phyloP scores from a whole-genome alignment of 1,284 basidiomycete genomes.

The Melampsora larici-populina region DNA sequence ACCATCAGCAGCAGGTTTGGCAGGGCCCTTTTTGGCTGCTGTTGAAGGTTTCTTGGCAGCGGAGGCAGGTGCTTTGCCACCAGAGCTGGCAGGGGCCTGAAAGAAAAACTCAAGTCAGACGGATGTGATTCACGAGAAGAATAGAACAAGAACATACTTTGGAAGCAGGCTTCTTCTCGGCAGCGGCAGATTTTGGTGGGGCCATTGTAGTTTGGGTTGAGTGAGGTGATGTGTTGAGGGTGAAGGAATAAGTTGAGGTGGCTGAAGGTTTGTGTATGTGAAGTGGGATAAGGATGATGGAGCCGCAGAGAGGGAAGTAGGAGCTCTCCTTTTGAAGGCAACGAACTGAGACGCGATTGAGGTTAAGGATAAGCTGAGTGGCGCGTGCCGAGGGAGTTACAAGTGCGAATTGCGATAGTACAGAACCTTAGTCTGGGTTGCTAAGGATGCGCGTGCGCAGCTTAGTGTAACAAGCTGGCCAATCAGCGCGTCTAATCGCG shows the following conservation, averaged over 20 bases:
- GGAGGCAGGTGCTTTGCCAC: slow-evolving; percentile 61
- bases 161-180: slow-evolving; percentile 43
- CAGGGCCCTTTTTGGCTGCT: slow-evolving; percentile 48
- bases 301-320: not conserved
- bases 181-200: slow-evolving; percentile 42
- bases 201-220: not conserved
- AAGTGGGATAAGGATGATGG: not conserved
- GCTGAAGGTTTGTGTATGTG: not conserved
- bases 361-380: too few relatives aligned
- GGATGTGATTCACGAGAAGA: not conserved
- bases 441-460: not conserved
- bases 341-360: not conserved
- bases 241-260: not conserved
- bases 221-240: not conserved
- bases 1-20: slow-evolving; percentile 58
- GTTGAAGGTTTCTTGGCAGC: slow-evolving; percentile 60
- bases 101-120: slow-evolving; percentile 29
- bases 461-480: not conserved
- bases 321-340: not conserved
- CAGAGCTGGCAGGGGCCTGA: slow-evolving; percentile 60
- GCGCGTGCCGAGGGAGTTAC: too few relatives aligned
- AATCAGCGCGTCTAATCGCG: slow-evolving; percentile 3
- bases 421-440: not conserved
- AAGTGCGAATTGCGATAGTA: not conserved
- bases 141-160: not conserved